phyloP scores from a whole-genome alignment of 2,329 filamentous ascomycete species.

The Aureobasidium sp. region DNA sequence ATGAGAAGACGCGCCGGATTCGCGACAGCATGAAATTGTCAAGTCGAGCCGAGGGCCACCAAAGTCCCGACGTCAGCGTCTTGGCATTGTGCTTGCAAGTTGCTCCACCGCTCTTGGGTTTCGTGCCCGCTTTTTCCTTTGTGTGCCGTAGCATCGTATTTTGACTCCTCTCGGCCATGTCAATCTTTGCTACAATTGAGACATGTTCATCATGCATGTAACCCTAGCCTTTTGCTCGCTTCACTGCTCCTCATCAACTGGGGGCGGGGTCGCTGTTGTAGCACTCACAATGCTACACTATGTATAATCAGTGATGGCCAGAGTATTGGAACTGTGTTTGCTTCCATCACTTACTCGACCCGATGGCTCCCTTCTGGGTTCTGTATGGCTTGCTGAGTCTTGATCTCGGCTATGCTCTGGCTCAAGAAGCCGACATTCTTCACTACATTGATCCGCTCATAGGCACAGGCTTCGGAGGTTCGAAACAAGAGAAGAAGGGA shows the following conservation, averaged over 20 bases:
- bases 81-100: background rate
- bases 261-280: background rate
- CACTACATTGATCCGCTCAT: conserved; percentile 39
- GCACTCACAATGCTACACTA: background rate
- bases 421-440: conserved; percentile 23
- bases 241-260: conserved; percentile 4
- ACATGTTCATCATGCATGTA: conserved; percentile 3
- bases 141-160: background rate
- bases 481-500: conserved; percentile 17
- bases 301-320: background rate
- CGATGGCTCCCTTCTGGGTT: background rate
- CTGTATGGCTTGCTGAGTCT: background rate
- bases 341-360: background rate
- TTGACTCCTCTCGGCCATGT: background rate
- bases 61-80: background rate
- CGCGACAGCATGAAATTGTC: background rate
- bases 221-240: conserved; percentile 1
- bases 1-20: background rate
- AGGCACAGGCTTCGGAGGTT: conserved; percentile 35
- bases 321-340: background rate
- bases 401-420: background rate
- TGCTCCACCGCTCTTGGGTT: background rate
- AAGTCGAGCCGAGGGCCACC: background rate
- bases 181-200: conserved; percentile 7
- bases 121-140: background rate